phyloP scores from a whole-genome alignment of 2,329 filamentous ascomycete genomes.

The Fusarium sp. region DNA sequence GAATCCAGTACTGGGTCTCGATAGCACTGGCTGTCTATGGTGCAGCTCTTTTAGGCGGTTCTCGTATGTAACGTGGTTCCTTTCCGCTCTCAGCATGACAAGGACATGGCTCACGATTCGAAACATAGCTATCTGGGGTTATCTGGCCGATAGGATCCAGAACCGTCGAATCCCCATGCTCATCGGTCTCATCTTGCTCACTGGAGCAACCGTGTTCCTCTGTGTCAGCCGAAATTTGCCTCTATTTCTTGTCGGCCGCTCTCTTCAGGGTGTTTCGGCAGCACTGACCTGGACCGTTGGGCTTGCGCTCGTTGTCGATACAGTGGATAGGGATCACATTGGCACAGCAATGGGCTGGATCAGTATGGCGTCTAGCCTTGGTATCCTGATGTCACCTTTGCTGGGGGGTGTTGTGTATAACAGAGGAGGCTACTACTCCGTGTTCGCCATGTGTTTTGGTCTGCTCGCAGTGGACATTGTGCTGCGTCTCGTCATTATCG shows the following conservation, averaged over 20 bases:
- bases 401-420: slow-evolving; percentile 55
- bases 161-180: slow-evolving; percentile 55
- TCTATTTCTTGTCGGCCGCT: slow-evolving; percentile 53
- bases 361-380: slow-evolving; percentile 53
- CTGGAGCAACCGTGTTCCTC: slow-evolving; percentile 51
- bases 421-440: slow-evolving; percentile 53
- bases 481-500: slow-evolving; percentile 53
- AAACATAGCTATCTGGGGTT: slow-evolving; percentile 54
- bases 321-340: slow-evolving; percentile 51
- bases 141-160: slow-evolving; percentile 54
- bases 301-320: slow-evolving; percentile 55
- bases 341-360: slow-evolving; percentile 55
- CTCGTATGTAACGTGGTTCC: slow-evolving; percentile 46
- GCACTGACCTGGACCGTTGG: slow-evolving; percentile 57
- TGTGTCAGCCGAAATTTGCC: slow-evolving; percentile 51
- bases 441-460: slow-evolving; percentile 57
- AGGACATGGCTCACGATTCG: not conserved
- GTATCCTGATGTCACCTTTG: slow-evolving; percentile 51
- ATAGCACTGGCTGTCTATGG: slow-evolving; percentile 55
- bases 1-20: slow-evolving; percentile 56
- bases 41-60: slow-evolving; percentile 50
- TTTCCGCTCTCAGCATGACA: not conserved
- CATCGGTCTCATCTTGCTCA: slow-evolving; percentile 50
- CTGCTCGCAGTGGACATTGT: slow-evolving; percentile 53
- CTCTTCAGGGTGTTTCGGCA: slow-evolving; percentile 53